A percentile compares a stretch with the other conserved stretches of the same genome.
phyloP scores from a whole-genome alignment of 2,329 filamentous ascomycete species.

The Epichloe festucae region DNA sequence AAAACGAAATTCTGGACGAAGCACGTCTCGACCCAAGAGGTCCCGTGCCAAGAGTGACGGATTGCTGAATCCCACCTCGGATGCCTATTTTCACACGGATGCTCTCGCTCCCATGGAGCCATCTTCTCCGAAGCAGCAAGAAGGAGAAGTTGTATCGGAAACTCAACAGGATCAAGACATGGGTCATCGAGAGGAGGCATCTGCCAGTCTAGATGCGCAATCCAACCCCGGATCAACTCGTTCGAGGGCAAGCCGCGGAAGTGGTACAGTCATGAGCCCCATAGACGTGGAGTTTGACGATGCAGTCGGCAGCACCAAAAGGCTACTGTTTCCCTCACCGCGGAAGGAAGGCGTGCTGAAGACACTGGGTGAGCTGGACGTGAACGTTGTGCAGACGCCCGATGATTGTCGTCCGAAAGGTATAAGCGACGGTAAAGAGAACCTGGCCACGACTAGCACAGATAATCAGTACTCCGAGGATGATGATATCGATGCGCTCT shows the following conservation, averaged over 20 bases:
- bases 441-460: slow-evolving; percentile 18
- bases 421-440: slow-evolving; percentile 28
- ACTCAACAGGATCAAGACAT: neutral
- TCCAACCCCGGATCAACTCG: slow-evolving; percentile 33
- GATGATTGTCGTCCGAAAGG: slow-evolving; percentile 21
- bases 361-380: slow-evolving; percentile 43
- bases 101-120: slow-evolving; percentile 34
- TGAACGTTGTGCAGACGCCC: slow-evolving; percentile 37
- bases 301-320: slow-evolving; percentile 44
- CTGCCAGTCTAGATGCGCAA: slow-evolving; percentile 6
- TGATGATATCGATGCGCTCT: slow-evolving; percentile 50
- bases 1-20: slow-evolving; percentile 29
- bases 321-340: slow-evolving; percentile 67
- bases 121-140: slow-evolving; percentile 18
- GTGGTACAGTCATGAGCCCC: slow-evolving; percentile 43
- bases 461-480: slow-evolving; percentile 21
- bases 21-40: slow-evolving; percentile 33
- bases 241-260: slow-evolving; percentile 40
- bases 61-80: slow-evolving; percentile 35
- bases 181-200: neutral
- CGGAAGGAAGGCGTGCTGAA: slow-evolving; percentile 51
- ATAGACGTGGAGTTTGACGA: slow-evolving; percentile 37
- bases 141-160: slow-evolving; percentile 10
- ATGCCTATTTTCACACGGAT: slow-evolving; percentile 41
- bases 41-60: slow-evolving; percentile 34